Evolutionary conservation across 306 rosid species (phyloP).

Genomic region (Cucumis hystrix): DNA sequence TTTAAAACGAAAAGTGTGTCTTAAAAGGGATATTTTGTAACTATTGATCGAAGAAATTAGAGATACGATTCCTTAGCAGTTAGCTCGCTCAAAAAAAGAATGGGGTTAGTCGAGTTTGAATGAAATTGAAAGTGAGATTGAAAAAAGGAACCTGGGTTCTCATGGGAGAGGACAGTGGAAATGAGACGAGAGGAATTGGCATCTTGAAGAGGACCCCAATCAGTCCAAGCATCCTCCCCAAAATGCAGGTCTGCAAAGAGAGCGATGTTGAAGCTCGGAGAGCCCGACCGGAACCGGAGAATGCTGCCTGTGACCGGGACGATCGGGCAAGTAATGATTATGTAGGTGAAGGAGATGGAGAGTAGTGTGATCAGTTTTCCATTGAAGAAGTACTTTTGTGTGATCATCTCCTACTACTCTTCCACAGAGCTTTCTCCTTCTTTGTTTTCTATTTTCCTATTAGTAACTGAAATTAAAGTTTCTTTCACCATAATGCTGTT

Average conservation of each 20-base stretch:
- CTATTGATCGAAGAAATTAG: too few relatives aligned
- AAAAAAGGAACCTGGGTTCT: slow-evolving; percentile 33
- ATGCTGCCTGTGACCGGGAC: neutral
- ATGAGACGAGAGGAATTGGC: slow-evolving; percentile 40
- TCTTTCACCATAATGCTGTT: too few relatives aligned
- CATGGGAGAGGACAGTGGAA: slow-evolving; percentile 33
- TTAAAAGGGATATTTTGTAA: too few relatives aligned
- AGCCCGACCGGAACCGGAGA: slow-evolving; percentile 16
- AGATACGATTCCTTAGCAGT: too few relatives aligned
- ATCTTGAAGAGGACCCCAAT: slow-evolving; percentile 78
- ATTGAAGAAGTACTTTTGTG: neutral
- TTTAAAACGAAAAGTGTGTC: too few relatives aligned
- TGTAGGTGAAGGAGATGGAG: neutral
- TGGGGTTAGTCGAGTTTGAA: too few relatives aligned
- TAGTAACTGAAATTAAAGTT: too few relatives aligned
- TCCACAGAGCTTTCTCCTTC: neutral
- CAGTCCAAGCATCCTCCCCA: slow-evolving; percentile 46
- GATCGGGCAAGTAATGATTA: neutral
- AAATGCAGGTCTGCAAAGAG: slow-evolving; percentile 75
- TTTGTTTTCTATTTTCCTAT: too few relatives aligned
- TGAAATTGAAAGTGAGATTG: neutral
- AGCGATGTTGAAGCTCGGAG: slow-evolving; percentile 32
- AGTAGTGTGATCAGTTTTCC: neutral
- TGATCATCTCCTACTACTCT: neutral
- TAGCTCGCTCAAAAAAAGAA: too few relatives aligned